Evolutionary conservation across 2,329 filamentous ascomycete genomes (phyloP), one percentile per base, ranked within the genome.

Genomic region (Neonectria sp.): DNA sequence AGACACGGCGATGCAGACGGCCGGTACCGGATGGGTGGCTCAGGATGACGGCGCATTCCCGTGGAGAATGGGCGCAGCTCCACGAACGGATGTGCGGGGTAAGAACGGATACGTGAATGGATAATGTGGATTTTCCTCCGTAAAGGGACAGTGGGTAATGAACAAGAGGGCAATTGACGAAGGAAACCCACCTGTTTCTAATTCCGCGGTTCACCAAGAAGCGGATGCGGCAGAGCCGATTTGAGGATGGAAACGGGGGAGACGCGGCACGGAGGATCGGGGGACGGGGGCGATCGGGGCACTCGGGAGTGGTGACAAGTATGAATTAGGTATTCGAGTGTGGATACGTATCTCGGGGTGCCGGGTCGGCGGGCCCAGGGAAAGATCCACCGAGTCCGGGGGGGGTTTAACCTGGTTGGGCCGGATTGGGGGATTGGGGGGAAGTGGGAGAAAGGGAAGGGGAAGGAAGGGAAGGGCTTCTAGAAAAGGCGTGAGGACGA

Each of bases 251-350:
- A 35, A 58, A 48, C 37, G 37, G 65, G 60, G 48, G 43, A 66
- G 64, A 60, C 52, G 48, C 43, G 60, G 60, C 40, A 45, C 35
- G 51, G 65, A 60, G 37, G 53, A 55, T 58, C 64, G 59, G 58
- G 52, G 63, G 45, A 35, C 55, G 63, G 63, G 56, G 48, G 37
- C 51, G 46, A 65, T 55, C 33, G 65, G 65, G 48, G 58, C 65
- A 21, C 55, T 72, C 69, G 73, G 72, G 68, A 70, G 52, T 71
- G 65, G 73, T 75, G 73, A 76, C 73, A 73, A 73, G 60, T 72
- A 68, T 71, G 68, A 75, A 75, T 75, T 74, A 71, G 68, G 68
- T 60, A 63, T 65, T 63, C 15, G 62, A 65, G 31, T 62, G 68
- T 69, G 71, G 67, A 64, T 63, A 55, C 70, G 64, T 72, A 71